Percentiles rank a stretch among this genome's conserved stretches.
These are phyloP conservation scores for Mediolabrus comicus DNA, from an alignment of 108 stramenopile genomes.

Conservation along the genomic window DNA sequence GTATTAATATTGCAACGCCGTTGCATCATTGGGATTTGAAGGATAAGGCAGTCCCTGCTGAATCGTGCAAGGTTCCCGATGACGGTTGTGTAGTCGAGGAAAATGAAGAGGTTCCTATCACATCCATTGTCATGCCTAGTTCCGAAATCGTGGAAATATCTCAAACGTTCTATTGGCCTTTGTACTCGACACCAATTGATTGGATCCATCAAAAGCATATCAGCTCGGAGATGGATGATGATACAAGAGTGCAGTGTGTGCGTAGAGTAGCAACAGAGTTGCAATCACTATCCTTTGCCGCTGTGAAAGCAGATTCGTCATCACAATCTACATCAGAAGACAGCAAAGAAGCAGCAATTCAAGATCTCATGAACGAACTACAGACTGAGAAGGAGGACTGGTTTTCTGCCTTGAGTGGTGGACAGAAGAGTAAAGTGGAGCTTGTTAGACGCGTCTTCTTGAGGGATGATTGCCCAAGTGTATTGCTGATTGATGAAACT, in stretches of 20 bases:
- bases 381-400: constrained; percentile 85
- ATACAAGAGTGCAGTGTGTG: constrained; percentile 34
- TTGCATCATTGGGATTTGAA: constrained; percentile 47
- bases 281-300: constrained; percentile 69
- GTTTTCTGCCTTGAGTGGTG: constrained; percentile 84
- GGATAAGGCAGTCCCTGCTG: constrained; percentile 48
- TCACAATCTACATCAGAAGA: constrained; percentile 28
- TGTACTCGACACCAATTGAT: constrained; percentile 81
- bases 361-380: constrained; percentile 58
- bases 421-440: constrained; percentile 88
- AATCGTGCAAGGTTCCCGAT: constrained; percentile 41
- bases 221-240: constrained; percentile 31
- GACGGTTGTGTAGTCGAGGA: constrained; percentile 53
- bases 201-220: constrained; percentile 79
- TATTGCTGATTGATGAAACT: constrained; percentile 83
- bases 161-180: constrained; percentile 87
- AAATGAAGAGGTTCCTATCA: constrained; percentile 42
- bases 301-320: constrained; percentile 26
- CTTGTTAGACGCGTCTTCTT: constrained; percentile 82
- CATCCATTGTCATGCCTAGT: constrained; percentile 80
- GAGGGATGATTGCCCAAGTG: constrained; percentile 65
- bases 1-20: constrained; percentile 69
- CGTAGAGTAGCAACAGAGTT: constrained; percentile 59
- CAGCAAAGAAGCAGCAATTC: constrained; percentile 20
- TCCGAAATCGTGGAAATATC: constrained; percentile 83